Conservation (phyloP, 1,284 basidiomycete species). For the Marasmius oreades region DNA sequence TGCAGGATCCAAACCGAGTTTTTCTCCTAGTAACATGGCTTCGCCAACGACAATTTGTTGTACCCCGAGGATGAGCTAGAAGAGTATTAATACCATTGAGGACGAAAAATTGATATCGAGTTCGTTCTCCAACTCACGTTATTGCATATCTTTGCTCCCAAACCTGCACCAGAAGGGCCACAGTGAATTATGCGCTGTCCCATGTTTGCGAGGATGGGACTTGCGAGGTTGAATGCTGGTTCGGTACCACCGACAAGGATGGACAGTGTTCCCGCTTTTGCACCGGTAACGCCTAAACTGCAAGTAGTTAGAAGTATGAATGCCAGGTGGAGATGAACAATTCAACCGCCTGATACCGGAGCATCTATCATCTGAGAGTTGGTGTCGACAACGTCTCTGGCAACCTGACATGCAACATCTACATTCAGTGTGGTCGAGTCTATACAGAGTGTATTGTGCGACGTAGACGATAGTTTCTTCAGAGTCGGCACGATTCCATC, state of each 20-base stretch:
- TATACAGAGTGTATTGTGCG: constrained; percentile 62
- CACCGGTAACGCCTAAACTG: constrained; percentile 70
- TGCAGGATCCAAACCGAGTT: constrained; percentile 70
- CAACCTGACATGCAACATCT: constrained; percentile 63
- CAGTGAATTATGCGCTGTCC: constrained; percentile 82
- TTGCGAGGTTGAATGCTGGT: constrained; percentile 55
- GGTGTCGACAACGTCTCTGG: constrained; percentile 44
- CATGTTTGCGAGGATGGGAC: constrained; percentile 69
- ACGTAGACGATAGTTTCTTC: constrained; percentile 36
- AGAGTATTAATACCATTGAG: no score
- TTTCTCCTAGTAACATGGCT: constrained; percentile 82
- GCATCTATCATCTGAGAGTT: constrained; percentile 87
- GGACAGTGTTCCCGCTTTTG: constrained; percentile 80
- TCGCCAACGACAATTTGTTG: constrained; percentile 79
- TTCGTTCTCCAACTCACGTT: constrained; percentile 42
- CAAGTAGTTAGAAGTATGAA: neutral
- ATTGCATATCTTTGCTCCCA: constrained; percentile 88
- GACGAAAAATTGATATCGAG: no score
- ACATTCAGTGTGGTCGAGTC: constrained; percentile 90
- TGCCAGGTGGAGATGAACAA: constrained; percentile 3
- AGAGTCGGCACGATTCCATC: constrained; percentile 62
- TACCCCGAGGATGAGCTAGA: constrained; percentile 65
- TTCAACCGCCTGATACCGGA: constrained; percentile 81
- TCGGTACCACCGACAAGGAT: constrained; percentile 86
- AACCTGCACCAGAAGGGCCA: constrained; percentile 80